Evolutionary conservation across 2,329 filamentous ascomycete species (phyloP), one percentile per base, ranked within the genome.

Genomic region (Penicillium sumatraense): DNA sequence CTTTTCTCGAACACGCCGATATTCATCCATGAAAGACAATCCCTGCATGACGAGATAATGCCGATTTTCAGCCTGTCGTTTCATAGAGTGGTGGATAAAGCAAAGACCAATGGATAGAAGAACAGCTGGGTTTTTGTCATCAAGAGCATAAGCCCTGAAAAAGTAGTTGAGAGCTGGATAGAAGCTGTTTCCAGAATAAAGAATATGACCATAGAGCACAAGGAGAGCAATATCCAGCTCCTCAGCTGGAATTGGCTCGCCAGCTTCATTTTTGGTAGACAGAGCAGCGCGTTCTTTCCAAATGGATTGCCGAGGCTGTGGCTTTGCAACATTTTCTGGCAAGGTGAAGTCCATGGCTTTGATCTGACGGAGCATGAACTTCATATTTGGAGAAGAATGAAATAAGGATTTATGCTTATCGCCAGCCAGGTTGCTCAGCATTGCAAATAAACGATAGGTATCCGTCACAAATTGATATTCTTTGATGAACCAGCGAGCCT

Each of bases 351-450:
- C 95, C 78, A 96, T 90, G 3, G 87, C 86, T 72, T 96, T 96
- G 75, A 99, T 90, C 74, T 96, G 91, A 4, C 95, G 87, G 54
- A 97, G 81, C 66, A 98, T 87, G 69, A 90, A 96, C 72, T 98
- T 98, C 73, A 96, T 92, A 18, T 89, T 88, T 0, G 91, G 88
- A 0, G 90, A 89, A 2, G 89, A 88, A 49, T 88, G 88, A 73
- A 93, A 96, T 80, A 89, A 63, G 2, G 75, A 75, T 53, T 70
- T 72, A 23, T 68, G 70, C 18, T 88, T 86, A 13, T 90, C 87
- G 49, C 90, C 86, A 67, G 86, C 90, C 7, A 96, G 79, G 16
- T 89, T 85, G 53, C 89, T 90, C n/a, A 95, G 79, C 20, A 89
- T 84, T 26, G 88, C 85, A 70, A 93, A 96, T 66, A 97, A 84